phyloP scores from a whole-genome alignment of 164 flowering plant species.

The Stephania yunnanensis region DNA sequence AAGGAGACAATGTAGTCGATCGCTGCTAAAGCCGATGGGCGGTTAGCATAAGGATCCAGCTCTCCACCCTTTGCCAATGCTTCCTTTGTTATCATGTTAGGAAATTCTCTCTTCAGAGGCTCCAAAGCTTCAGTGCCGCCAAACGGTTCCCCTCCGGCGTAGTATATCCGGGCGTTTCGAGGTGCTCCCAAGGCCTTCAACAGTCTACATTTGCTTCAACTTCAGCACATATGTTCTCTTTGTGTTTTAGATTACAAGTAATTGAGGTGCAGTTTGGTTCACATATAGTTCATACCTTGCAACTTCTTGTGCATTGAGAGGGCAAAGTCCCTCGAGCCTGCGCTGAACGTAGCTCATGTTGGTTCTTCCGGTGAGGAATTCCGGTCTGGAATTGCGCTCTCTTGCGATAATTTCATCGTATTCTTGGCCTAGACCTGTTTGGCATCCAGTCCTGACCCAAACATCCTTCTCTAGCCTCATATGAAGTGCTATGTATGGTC shows the following conservation, averaged over 20 bases:
- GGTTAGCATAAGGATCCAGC: slow-evolving; percentile 41
- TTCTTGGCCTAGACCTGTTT: slow-evolving; percentile 39
- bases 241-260: neutral
- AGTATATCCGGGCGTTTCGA: slow-evolving; percentile 39
- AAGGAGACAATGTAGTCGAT: slow-evolving; percentile 72
- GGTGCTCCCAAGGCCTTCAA: slow-evolving; percentile 75
- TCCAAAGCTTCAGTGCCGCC: slow-evolving; percentile 51
- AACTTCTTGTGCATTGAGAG: slow-evolving; percentile 45
- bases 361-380: slow-evolving; percentile 38
- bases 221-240: neutral
- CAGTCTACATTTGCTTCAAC: slow-evolving; percentile 14
- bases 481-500: slow-evolving; percentile 73
- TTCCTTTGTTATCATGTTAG: slow-evolving; percentile 50
- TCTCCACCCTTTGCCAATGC: slow-evolving; percentile 46
- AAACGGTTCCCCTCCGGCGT: slow-evolving; percentile 62
- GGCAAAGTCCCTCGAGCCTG: slow-evolving; percentile 52
- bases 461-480: slow-evolving; percentile 71
- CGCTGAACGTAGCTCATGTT: slow-evolving; percentile 39
- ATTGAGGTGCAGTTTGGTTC: neutral
- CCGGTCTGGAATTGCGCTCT: slow-evolving; percentile 27
- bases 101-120: slow-evolving; percentile 45
- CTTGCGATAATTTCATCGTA: slow-evolving; percentile 25
- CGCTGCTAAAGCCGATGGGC: slow-evolving; percentile 58
- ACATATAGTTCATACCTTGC: slow-evolving; percentile 36
- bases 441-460: slow-evolving; percentile 70